phyloP scores from a whole-genome alignment of 78 protist species.

The Anaeramoeba ignava region DNA sequence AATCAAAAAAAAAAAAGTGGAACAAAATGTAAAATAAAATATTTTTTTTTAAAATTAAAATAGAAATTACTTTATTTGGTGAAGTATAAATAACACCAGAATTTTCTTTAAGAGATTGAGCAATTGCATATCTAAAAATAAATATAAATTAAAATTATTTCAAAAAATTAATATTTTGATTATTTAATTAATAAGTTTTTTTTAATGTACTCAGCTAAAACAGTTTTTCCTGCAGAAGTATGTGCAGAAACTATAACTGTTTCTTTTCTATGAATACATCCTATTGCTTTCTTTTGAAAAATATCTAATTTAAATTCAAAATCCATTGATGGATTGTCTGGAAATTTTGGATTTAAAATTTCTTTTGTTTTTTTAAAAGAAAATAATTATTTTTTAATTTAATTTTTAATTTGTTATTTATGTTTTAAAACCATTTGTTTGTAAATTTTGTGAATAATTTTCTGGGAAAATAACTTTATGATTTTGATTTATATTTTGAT shows the following conservation, averaged over 20 bases:
- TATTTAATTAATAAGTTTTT: too few species aligned
- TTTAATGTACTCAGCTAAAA: slow-evolving; percentile 81
- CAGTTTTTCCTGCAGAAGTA: slow-evolving; percentile 97
- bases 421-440: neutral
- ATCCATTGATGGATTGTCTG: slow-evolving; percentile 36
- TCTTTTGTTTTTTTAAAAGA: neutral
- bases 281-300: slow-evolving; percentile 57
- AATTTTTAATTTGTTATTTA: neutral
- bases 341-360: neutral
- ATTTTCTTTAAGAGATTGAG: slow-evolving; percentile 40
- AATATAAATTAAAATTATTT: too few species aligned
- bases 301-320: slow-evolving; percentile 83
- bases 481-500: neutral
- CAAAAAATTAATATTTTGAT: too few species aligned
- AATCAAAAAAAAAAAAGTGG: too few species aligned
- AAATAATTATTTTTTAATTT: neutral
- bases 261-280: slow-evolving; percentile 25
- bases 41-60: too few species aligned
- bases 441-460: neutral
- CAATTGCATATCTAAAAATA: slow-evolving; percentile 44
- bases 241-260: slow-evolving; percentile 93
- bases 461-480: neutral
- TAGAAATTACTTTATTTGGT: too few species aligned
- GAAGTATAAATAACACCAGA: slow-evolving; percentile 76
- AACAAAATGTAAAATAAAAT: too few species aligned